Base-by-base conservation (phyloP, 352 stramenopile species). In the Phytophthora foliorum region DNA sequence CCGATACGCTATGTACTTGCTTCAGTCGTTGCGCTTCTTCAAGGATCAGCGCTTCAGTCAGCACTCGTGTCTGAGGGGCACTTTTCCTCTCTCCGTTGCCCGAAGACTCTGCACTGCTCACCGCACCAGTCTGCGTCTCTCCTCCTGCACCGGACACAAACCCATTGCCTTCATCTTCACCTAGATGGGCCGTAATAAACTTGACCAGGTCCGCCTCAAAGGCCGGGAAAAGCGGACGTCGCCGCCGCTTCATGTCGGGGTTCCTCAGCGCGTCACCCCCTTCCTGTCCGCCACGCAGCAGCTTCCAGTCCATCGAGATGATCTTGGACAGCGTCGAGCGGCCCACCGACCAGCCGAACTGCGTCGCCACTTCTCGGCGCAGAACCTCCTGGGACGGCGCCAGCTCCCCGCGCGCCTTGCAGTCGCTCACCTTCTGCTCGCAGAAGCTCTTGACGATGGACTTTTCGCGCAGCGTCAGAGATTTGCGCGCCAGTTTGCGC, bases 241-340 rank as follows among this genome's bases (percentile, higher is more conserved):
- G 74, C 32, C 86, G 82, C 60, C 85, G 81, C 80, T 90, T 91
- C 85, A 91, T 93, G 74, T 86, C 80, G 9, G 80, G 75, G 51
- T 93, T 93, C n/a, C 78, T 77, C 13, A 81, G 75, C 17, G 63
- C 69, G 17, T 84, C 68, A 7, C 70, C 64, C 1, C 66, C 65
- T 39, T 78, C 60, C 4, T 68, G 60, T 3, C 66, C 61, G 3
- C 60, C 38, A 34, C 84, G 72, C 42, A 91, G 68, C 50, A 74
- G 60, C 46, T 80, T 74, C 84, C 84, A 93, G 63, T 93, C 80
- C 68, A 90, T 77, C 21, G 75, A 72, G 54, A 93, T 74, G 65
- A 93, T 89, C 69, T 90, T 91, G 25, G 85, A 93, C 24, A 93
- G 74, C 55, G 85, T 93, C 39, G 85, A 93, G 48, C 85, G 85